These are phyloP conservation scores for Citrus trifoliata DNA, from an alignment of 345 rosid genomes.

Conservation along the genomic window DNA sequence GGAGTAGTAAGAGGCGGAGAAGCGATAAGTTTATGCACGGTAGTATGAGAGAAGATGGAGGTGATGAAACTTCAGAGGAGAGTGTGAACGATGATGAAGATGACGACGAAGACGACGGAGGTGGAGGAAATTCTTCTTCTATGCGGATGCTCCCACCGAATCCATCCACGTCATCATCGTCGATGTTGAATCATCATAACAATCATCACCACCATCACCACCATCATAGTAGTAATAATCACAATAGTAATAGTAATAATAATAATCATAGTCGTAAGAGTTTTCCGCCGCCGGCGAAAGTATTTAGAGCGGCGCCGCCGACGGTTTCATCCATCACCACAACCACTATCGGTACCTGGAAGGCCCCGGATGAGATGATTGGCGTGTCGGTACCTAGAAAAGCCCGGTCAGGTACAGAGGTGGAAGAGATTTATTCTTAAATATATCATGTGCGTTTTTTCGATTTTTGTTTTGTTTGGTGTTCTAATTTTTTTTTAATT, in stretches of 20 bases:
- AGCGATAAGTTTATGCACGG: constrained; percentile 75
- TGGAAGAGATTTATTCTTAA: constrained; percentile 44
- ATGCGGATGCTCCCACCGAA: constrained; percentile 75
- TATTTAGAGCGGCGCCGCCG: constrained; percentile 47
- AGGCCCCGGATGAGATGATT: constrained; percentile 93
- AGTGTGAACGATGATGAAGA: constrained; percentile 94
- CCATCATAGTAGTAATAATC: constrained; percentile 27
- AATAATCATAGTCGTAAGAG: constrained; percentile 49
- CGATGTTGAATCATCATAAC: constrained; percentile 49
- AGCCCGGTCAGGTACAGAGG: constrained; percentile 99
- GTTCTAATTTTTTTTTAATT: not conserved
- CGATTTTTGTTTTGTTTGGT: not conserved
- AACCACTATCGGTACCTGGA: constrained; percentile 44
- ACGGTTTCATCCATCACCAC: constrained; percentile 27
- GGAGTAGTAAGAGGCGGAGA: constrained; percentile 75
- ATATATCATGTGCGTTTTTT: constrained; percentile 7
- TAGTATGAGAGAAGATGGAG: constrained; percentile 68
- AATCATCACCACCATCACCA: constrained; percentile 26
- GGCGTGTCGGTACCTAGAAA: constrained; percentile 96
- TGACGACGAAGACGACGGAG: constrained; percentile 66
- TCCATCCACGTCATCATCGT: constrained; percentile 45
- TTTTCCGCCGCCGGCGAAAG: constrained; percentile 59
- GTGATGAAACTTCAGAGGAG: constrained; percentile 84
- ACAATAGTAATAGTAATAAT: constrained; percentile 3
- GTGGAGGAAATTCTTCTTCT: constrained; percentile 40